Evolutionary conservation across 306 rosid species (phyloP).

Genomic region (Betula pendula): DNA sequence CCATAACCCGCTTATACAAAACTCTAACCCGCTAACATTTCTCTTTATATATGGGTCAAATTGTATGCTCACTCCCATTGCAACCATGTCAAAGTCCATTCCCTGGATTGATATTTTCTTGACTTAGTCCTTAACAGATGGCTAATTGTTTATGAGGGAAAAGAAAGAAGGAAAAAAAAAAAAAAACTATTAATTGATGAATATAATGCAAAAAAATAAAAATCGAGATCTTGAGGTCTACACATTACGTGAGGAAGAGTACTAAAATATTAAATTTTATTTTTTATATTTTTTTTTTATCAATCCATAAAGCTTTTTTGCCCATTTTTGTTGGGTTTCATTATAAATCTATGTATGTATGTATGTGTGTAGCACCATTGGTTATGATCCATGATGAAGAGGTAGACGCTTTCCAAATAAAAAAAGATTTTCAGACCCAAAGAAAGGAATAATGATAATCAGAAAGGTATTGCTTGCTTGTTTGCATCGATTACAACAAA

Average conservation of each 20-base stretch:
- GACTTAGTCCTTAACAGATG: not conserved
- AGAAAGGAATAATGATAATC: conserved; percentile 2
- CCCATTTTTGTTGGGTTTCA: too few species aligned
- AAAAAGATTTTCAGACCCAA: conserved; percentile 2
- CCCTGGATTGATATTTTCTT: not conserved
- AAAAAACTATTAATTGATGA: too few species aligned
- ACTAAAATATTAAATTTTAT: too few species aligned
- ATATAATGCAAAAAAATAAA: too few species aligned
- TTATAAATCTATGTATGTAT: too few species aligned
- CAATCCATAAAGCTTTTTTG: too few species aligned
- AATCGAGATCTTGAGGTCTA: too few species aligned
- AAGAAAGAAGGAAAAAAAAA: not conserved
- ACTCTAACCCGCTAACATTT: too few species aligned
- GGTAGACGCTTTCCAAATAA: conserved; percentile 4
- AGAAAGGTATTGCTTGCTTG: conserved; percentile 32
- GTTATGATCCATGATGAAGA: conserved; percentile 25
- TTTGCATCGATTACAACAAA: conserved; percentile 62
- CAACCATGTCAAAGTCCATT: not conserved
- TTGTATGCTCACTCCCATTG: not conserved
- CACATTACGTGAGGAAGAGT: too few species aligned
- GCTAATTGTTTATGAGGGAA: not conserved
- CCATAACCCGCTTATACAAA: too few species aligned
- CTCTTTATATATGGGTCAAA: too few species aligned
- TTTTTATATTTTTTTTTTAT: too few species aligned
- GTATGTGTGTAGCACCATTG: not conserved